A percentile compares a stretch with the other conserved stretches of the same genome.
These are phyloP conservation scores for Lactifluus volemus DNA, from an alignment of 768 basidiomycete species.

Conservation along the genomic window DNA sequence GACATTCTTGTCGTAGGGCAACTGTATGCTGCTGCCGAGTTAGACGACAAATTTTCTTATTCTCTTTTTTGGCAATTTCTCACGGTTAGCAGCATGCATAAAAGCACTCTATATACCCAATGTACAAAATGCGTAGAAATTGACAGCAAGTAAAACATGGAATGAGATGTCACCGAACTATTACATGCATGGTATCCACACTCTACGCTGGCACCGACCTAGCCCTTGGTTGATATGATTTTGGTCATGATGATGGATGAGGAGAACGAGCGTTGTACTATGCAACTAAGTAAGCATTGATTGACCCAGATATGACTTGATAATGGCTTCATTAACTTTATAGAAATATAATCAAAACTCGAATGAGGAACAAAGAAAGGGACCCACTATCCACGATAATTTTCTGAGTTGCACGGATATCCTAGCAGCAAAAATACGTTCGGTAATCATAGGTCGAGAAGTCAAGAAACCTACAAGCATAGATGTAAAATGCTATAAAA, in stretches of 20 bases:
- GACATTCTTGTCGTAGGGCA: conserved; percentile 35
- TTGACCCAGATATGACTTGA: conserved; percentile 54
- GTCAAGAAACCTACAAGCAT: conserved; percentile 42
- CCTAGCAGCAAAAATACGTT: background rate
- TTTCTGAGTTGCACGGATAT: conserved; percentile 19
- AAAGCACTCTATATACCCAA: background rate
- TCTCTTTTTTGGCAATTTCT: background rate
- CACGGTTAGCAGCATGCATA: background rate
- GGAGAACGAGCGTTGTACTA: background rate
- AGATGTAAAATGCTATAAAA: conserved; percentile 53
- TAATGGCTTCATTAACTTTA: conserved; percentile 56
- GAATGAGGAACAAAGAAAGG: background rate
- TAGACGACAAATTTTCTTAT: background rate
- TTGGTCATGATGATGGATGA: background rate
- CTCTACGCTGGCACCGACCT: background rate
- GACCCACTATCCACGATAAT: conserved; percentile 54
- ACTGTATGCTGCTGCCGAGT: too few relatives aligned
- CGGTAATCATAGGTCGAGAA: background rate
- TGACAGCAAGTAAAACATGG: conserved; percentile 3
- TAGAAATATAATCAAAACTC: background rate
- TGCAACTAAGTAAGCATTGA: conserved; percentile 21
- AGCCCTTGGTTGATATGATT: background rate
- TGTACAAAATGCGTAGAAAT: conserved; percentile 2
- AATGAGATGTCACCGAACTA: background rate
- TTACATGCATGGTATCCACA: background rate